Percentiles rank a stretch among this genome's conserved stretches.
These are phyloP conservation scores for Pseudocercospora macadamiae DNA, from an alignment of 2,329 filamentous ascomycete genomes.

Conservation along the genomic window DNA sequence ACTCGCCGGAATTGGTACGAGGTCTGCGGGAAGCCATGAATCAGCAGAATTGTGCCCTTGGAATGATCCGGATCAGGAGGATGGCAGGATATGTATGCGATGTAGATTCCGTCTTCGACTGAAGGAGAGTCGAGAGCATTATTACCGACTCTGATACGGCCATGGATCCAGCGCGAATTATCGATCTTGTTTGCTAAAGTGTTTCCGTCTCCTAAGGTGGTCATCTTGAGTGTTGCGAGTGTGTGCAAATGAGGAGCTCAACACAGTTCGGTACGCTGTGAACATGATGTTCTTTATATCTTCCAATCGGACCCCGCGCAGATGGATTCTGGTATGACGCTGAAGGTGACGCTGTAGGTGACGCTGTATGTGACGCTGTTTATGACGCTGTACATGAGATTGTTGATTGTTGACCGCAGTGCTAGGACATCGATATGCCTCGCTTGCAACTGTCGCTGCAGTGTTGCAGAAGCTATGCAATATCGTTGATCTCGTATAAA, in stretches of 20 bases:
- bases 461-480: no score
- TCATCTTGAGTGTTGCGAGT: conserved; percentile 14
- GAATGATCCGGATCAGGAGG: conserved; percentile 15
- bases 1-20: conserved; percentile 50
- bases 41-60: conserved; percentile 47
- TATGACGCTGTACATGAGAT: no score
- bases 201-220: conserved; percentile 15
- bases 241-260: not conserved
- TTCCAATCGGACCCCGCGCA: not conserved
- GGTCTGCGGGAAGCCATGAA: conserved; percentile 54
- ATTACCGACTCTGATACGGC: conserved; percentile 18
- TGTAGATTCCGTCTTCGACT: conserved; percentile 25
- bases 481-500: no score
- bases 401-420: no score
- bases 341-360: not conserved
- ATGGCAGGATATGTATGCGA: conserved; percentile 33
- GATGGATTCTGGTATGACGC: not conserved
- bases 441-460: no score
- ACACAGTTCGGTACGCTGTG: not conserved
- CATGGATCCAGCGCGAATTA: conserved; percentile 17
- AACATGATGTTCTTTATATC: not conserved
- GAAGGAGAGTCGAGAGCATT: conserved; percentile 15
- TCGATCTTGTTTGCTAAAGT: conserved; percentile 18
- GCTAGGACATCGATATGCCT: no score
- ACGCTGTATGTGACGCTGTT: no score